Conservation (phyloP, 2,329 filamentous ascomycete species). For the Trichophaea hybrida region DNA sequence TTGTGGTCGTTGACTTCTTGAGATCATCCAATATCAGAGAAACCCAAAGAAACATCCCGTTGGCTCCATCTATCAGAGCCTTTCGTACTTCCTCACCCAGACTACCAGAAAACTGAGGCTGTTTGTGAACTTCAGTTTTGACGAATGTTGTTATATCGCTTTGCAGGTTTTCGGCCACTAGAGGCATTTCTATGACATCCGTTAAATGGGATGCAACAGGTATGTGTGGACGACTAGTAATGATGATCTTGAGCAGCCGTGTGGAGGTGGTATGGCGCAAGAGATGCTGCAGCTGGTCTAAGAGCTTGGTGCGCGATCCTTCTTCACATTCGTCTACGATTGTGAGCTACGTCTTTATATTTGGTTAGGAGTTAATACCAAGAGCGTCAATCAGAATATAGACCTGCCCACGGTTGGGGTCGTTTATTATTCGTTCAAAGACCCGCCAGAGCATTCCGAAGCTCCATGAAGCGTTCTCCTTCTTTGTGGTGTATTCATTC, state of each 20-base stretch:
- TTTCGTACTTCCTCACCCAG: conserved; percentile 3
- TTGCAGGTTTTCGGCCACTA: conserved; percentile 4
- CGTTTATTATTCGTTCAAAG: conserved; percentile 7
- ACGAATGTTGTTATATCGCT: conserved; percentile 6
- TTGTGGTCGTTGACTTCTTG: conserved; percentile 1
- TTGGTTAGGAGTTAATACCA: not conserved
- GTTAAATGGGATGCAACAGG: not conserved
- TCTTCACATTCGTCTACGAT: conserved; percentile 11
- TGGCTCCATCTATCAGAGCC: conserved; percentile 6
- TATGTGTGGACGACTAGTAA: conserved; percentile 8
- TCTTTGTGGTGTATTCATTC: not conserved
- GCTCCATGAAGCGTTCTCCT: conserved; percentile 5
- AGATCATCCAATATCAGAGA: conserved; percentile 14
- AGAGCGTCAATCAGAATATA: conserved; percentile 8
- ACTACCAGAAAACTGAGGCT: not conserved
- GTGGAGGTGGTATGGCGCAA: not conserved
- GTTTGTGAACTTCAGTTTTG: not conserved
- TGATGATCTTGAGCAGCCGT: conserved; percentile 1
- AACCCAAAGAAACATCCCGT: conserved; percentile 17
- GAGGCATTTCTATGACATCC: not conserved
- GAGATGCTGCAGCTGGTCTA: not conserved
- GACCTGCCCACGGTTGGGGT: not conserved
- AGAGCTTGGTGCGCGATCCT: not conserved
- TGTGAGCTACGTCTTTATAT: not conserved
- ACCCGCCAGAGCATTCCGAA: conserved; percentile 7